phyloP scores from a whole-genome alignment of 345 rosid genomes.

The Brassica cretica region DNA sequence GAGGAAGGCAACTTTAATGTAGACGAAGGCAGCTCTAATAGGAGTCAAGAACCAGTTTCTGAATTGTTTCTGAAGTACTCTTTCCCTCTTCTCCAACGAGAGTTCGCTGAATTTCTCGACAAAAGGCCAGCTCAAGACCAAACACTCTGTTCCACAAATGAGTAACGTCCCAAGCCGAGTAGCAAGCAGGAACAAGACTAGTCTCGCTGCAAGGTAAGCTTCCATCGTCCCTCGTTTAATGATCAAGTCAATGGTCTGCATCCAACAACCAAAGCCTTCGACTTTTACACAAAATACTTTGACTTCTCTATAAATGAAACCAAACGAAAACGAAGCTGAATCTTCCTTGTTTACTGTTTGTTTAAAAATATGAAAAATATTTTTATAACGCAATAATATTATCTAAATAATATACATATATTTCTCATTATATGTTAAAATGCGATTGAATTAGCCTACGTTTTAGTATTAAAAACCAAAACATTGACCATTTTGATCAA shows the following conservation, averaged over 20 bases:
- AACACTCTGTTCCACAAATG: conserved; percentile 62
- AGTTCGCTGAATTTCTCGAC: conserved; percentile 50
- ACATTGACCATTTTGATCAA: not conserved
- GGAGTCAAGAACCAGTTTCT: conserved; percentile 49
- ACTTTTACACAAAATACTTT: not conserved
- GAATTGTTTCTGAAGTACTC: conserved; percentile 54
- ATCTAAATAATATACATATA: not conserved
- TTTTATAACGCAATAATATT: not conserved
- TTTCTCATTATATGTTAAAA: not conserved
- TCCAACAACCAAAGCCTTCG: conserved; percentile 4
- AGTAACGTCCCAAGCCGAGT: conserved; percentile 72
- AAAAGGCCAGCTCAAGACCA: conserved; percentile 51
- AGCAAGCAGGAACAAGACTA: conserved; percentile 47
- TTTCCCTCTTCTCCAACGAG: conserved; percentile 59
- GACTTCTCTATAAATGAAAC: not conserved
- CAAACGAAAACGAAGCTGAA: not conserved
- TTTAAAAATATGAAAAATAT: not conserved
- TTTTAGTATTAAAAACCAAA: not conserved
- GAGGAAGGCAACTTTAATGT: conserved; percentile 48
- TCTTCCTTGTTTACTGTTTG: not conserved
- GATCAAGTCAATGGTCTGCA: conserved; percentile 31
- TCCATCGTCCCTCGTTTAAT: conserved; percentile 29
- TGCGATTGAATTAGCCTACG: not conserved
- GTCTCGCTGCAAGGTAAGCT: conserved; percentile 41
- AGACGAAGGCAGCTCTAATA: conserved; percentile 50